Base-by-base conservation (phyloP, 2,329 filamentous ascomycete species). In the Claviceps citrina region DNA sequence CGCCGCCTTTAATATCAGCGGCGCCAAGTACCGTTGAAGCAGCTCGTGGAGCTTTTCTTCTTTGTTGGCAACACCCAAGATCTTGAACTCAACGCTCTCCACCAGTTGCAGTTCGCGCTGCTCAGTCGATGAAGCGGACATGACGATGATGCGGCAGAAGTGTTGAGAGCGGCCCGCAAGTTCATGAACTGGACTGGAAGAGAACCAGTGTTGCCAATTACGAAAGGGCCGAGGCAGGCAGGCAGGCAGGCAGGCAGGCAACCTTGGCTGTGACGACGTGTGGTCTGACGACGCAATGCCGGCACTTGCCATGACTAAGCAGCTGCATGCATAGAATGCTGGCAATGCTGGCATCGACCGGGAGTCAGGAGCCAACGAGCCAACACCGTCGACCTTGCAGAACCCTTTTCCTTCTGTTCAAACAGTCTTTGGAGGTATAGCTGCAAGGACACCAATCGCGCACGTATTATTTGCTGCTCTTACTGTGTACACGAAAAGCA, bases 81-180 rank as follows among this genome's bases (percentile, higher is more conserved):
- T 91, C 47, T 79, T 75, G 54, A 91, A 76, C 58, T 93, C 86
- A 34, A 93, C 81, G 55, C 84, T 89, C 52, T 83, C 82, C 39
- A 94, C 74, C 45, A 95, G 73, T 48, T 77, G 74, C 49, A 93
- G 69, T 70, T 94, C 86, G 46, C 78, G 76, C 59, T 81, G 69
- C 60, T 82, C 77, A 5, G 64, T 51, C 9, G 64, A 55, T 20
- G 52, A 39, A 22, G 50, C 44, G 20, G 64, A 51, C 64, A 66
- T 67, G 44, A 25, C 46, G 44, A 37, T 10, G 26, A 7, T 10
- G 19, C 24, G 36, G 36, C 18, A 30, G 30, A 24, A 27, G 22
- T 25, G 32, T 12, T 24, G 36, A 31, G 16, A 19, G 22, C 16
- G 10, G 13, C 7, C 20, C 36, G 15, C 25, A 36, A 16, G 22